Evolutionary conservation across 2,329 filamentous ascomycete species (phyloP), one percentile per base, ranked within the genome.

Genomic region (Stemphylium lycopersici): DNA sequence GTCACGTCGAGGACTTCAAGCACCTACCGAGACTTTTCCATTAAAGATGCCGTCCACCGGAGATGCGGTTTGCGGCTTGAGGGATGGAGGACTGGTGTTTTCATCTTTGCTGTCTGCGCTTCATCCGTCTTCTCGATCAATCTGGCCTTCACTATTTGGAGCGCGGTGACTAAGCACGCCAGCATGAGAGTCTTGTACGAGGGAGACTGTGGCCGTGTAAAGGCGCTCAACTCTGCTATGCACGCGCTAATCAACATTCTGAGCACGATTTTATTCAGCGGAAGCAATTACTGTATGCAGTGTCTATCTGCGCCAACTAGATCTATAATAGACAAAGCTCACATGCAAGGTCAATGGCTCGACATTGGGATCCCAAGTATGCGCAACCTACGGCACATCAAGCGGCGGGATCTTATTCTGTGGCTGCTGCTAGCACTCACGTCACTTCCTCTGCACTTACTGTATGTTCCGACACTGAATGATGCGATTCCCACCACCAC

Each of bases 241-340:
- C 81, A 84, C 66, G 61, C 83, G 16, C 51, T 55, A 5, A 55
- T 84, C 59, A 84, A 84, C 66, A 55, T 73, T 1, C 65, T 81
- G 22, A 76, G 76, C 29, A 56, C 61, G 22, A 26, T 55, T 4
- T 29, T 62, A 1, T 39, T 64, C n/a, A 49, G n/a, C 12, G 52
- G 58, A 12, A 55, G 48, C 41, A 63, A 53, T 34, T 61, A 59
- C 46, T 50, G 31, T 29, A 61, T 63, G 60, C 58, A 63, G 44
- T 56, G 58, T 38, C 26, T 63, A 16, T 56, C 46, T 10, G 46
- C 60, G 16, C 60, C 60, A 6, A 56, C 60, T 41, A 29, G 26
- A 29, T 41, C 39, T 41, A n/a, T 12, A 22, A 10, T 31, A 13
- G 13, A 29, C 39, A 29, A 41, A 22, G 8, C 15, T 6, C 24